A percentile compares a stretch with the other conserved stretches of the same genome.
Conservation (phyloP, 768 basidiomycete species). For the Pleurotus tuoliensis region DNA sequence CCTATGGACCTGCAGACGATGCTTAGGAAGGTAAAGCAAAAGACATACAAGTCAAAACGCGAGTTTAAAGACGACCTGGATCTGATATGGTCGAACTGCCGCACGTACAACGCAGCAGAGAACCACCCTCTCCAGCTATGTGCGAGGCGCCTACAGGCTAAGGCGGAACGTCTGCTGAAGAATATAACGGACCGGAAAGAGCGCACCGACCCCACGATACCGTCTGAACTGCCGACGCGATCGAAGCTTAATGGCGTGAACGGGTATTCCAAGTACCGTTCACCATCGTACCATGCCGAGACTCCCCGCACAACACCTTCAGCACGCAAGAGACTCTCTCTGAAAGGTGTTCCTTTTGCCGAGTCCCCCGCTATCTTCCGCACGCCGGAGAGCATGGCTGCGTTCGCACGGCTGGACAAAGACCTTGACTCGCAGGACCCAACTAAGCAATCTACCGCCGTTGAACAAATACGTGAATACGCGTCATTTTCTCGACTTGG, state of each 20-base stretch:
- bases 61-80: constrained; percentile 94
- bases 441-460: constrained; percentile 12
- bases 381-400: constrained; percentile 69
- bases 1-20: constrained; percentile 97
- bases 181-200: constrained; percentile 90
- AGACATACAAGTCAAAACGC: constrained; percentile 88
- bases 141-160: constrained; percentile 75
- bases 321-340: constrained; percentile 22
- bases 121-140: constrained; percentile 85
- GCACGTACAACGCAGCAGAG: constrained; percentile 88
- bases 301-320: constrained; percentile 21
- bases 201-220: constrained; percentile 66
- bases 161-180: constrained; percentile 81
- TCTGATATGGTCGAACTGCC: constrained; percentile 96
- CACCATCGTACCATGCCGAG: constrained; percentile 30
- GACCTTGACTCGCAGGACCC: constrained; percentile 5
- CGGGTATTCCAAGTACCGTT: constrained; percentile 36
- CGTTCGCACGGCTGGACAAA: constrained; percentile 56
- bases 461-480: constrained; percentile 32
- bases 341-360: constrained; percentile 47
- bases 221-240: constrained; percentile 34
- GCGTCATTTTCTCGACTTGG: constrained; percentile 32
- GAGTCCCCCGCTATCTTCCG: constrained; percentile 70
- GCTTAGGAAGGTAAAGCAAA: constrained; percentile 88
- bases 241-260: constrained; percentile 39